phyloP scores from a whole-genome alignment of 2,329 filamentous ascomycete species.

The Sporothrix variecibatus region DNA sequence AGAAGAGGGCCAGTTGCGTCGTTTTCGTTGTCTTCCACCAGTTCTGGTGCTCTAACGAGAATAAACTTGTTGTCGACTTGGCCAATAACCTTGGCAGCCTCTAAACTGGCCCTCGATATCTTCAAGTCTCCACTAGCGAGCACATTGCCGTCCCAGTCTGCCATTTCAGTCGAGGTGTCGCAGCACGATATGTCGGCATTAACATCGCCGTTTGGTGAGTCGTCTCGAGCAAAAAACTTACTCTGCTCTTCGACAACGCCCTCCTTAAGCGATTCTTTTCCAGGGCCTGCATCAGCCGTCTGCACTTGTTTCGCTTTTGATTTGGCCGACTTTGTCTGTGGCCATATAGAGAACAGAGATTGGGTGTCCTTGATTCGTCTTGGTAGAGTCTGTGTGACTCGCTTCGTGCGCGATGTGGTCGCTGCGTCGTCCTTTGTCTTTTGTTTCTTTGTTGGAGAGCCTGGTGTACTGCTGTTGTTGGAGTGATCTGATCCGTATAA shows the following conservation, averaged over 20 bases:
- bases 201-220: neutral
- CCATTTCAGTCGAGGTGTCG: neutral
- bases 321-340: slow-evolving; percentile 19
- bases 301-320: neutral
- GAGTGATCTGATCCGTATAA: neutral
- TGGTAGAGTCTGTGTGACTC: neutral
- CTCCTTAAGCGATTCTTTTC: neutral
- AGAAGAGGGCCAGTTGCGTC: slow-evolving; percentile 46
- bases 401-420: neutral
- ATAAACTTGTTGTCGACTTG: slow-evolving; percentile 94
- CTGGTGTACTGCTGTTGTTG: neutral
- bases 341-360: slow-evolving; percentile 24
- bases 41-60: slow-evolving; percentile 58
- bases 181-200: neutral
- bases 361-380: neutral
- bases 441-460: neutral
- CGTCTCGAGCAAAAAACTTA: neutral
- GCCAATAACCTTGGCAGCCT: slow-evolving; percentile 65
- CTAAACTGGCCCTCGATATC: slow-evolving; percentile 65
- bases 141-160: neutral
- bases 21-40: neutral
- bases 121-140: slow-evolving; percentile 31
- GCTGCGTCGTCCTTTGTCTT: neutral
- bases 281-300: no score
- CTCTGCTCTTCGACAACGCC: slow-evolving; percentile 4